Conservation (phyloP, 2,329 filamentous ascomycete species). For the Claviceps pusilla region DNA sequence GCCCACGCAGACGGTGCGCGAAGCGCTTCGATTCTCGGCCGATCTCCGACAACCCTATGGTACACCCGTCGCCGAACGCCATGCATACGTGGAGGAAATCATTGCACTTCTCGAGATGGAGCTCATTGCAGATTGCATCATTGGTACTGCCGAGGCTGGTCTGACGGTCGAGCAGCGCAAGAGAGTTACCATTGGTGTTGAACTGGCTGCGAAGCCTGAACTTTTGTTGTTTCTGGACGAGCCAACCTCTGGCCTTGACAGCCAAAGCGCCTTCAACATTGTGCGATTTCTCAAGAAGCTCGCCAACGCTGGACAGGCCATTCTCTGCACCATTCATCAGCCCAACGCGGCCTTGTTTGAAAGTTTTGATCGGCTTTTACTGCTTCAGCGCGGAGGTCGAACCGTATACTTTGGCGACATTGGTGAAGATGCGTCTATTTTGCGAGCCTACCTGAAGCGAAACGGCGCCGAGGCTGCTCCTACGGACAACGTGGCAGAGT, state of each 20-base stretch:
- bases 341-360: slow-evolving; percentile 77
- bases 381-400: slow-evolving; percentile 63
- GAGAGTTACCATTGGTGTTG: slow-evolving; percentile 82
- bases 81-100: slow-evolving; percentile 46
- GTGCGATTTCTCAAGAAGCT: slow-evolving; percentile 65
- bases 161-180: slow-evolving; percentile 51
- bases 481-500: slow-evolving; percentile 52
- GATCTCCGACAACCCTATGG: slow-evolving; percentile 42
- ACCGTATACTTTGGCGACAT: slow-evolving; percentile 82
- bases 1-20: slow-evolving; percentile 45
- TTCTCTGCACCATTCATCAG: slow-evolving; percentile 84
- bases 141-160: slow-evolving; percentile 50
- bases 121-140: slow-evolving; percentile 41
- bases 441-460: slow-evolving; percentile 49
- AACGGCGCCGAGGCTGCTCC: slow-evolving; percentile 44
- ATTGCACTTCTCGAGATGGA: slow-evolving; percentile 45
- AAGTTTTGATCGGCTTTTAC: slow-evolving; percentile 69
- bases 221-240: slow-evolving; percentile 67
- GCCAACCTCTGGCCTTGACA: slow-evolving; percentile 54
- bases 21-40: slow-evolving; percentile 49
- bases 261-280: slow-evolving; percentile 57
- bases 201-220: slow-evolving; percentile 69
- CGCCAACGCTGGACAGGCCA: slow-evolving; percentile 67
- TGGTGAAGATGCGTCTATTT: slow-evolving; percentile 53
- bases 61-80: slow-evolving; percentile 39